phyloP scores from a whole-genome alignment of 2,329 filamentous ascomycete species.

The Magnaporthales sp. region DNA sequence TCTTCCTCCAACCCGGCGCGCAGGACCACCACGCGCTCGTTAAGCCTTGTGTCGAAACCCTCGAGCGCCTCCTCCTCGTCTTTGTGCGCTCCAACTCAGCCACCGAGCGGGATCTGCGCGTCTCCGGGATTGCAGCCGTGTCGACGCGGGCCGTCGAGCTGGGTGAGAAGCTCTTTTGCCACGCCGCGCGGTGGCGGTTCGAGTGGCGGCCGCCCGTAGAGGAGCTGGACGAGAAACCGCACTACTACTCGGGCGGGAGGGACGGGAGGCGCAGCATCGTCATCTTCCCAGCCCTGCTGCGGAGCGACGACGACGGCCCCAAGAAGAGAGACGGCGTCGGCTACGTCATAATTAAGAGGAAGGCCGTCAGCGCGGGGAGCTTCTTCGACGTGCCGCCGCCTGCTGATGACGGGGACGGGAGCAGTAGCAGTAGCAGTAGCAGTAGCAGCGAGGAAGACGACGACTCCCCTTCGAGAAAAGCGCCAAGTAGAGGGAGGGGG shows the following conservation, averaged over 20 bases:
- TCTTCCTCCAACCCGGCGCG: slow-evolving; percentile 6
- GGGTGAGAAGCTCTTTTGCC: slow-evolving; percentile 8
- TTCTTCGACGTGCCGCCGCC: slow-evolving; percentile 4
- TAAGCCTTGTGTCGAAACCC: slow-evolving; percentile 2
- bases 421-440: not conserved
- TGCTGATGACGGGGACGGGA: not conserved
- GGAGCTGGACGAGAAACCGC: slow-evolving; percentile 1
- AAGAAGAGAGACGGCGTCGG: not conserved
- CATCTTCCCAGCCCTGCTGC: slow-evolving; percentile 4
- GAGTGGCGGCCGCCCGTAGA: slow-evolving; percentile 4
- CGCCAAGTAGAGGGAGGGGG: not conserved
- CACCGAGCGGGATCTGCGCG: slow-evolving; percentile 1
- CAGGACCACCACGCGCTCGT: not conserved
- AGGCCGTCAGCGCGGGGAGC: slow-evolving; percentile 5
- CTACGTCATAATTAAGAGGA: slow-evolving; percentile 6
- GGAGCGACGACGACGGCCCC: slow-evolving; percentile 3
- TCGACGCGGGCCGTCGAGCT: slow-evolving; percentile 4
- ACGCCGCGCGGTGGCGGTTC: slow-evolving; percentile 5
- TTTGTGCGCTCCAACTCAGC: not conserved
- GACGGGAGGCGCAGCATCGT: slow-evolving; percentile 4
- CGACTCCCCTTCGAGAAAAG: not conserved
- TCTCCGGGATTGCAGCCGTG: not conserved
- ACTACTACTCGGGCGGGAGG: not conserved
- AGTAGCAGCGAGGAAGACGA: not conserved
- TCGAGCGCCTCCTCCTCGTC: not conserved